Conservation (phyloP, 176 grass and related monocot species). For the Canna indica region DNA sequence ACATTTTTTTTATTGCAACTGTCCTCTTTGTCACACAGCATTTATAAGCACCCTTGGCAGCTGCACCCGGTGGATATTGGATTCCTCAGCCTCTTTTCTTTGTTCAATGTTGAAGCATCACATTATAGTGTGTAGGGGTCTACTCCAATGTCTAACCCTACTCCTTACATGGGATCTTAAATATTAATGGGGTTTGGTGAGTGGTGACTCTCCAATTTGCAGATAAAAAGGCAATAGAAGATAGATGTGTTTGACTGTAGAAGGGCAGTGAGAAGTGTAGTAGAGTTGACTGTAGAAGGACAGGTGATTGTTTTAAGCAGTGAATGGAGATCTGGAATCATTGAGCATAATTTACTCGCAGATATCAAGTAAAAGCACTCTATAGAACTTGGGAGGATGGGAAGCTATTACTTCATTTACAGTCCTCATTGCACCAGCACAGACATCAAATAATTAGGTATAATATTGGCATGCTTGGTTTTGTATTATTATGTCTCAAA, state of each 20-base stretch:
- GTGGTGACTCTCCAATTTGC: not conserved
- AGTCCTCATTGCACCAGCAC: not conserved
- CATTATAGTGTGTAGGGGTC: not conserved
- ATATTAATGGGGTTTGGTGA: not conserved
- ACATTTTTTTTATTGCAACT: not conserved
- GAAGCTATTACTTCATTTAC: too few species aligned
- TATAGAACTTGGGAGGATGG: not conserved
- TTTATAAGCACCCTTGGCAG: constrained; percentile 3
- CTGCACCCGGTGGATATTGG: too few species aligned
- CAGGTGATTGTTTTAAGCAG: not conserved
- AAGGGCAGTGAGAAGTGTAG: not conserved
- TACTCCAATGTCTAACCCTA: not conserved
- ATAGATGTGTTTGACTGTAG: not conserved
- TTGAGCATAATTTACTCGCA: not conserved
- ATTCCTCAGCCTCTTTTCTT: constrained; percentile 19
- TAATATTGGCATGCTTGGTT: not conserved
- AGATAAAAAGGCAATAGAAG: not conserved
- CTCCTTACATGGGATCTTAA: not conserved
- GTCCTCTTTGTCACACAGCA: constrained; percentile 3
- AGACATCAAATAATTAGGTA: not conserved
- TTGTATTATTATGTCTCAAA: not conserved
- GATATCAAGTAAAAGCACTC: not conserved
- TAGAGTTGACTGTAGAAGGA: too few species aligned
- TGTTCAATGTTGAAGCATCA: constrained; percentile 22
- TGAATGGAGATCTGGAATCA: not conserved